These are phyloP conservation scores for Pittosporum tobira DNA, from an alignment of 129 eudicot species.

Conservation along the genomic window DNA sequence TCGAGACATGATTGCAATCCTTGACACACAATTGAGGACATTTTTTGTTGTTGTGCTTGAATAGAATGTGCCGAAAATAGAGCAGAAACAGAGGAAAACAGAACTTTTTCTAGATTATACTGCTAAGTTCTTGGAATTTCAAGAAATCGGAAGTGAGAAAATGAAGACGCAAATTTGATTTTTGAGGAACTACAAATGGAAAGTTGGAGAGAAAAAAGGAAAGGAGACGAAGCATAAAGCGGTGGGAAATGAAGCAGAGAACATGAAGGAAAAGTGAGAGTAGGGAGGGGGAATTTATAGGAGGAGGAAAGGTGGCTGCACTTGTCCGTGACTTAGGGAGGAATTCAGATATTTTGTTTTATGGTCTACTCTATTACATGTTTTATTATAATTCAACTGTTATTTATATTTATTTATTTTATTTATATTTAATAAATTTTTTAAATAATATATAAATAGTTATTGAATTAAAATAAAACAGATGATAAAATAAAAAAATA, in stretches of 20 bases:
- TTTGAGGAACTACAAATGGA: slow-evolving; percentile 12
- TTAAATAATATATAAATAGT: too few relatives aligned
- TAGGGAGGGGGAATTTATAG: slow-evolving; percentile 48
- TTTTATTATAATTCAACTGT: too few relatives aligned
- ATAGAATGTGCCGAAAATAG: slow-evolving; percentile 8
- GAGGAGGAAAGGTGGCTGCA: slow-evolving; percentile 15
- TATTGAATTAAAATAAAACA: too few relatives aligned
- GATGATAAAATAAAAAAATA: too few relatives aligned
- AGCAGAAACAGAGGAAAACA: slow-evolving; percentile 18
- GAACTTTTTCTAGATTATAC: background rate
- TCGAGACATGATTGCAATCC: slow-evolving; percentile 50
- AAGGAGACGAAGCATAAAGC: background rate
- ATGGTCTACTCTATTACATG: too few relatives aligned
- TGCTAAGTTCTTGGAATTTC: slow-evolving; percentile 11
- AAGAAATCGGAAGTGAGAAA: slow-evolving; percentile 3
- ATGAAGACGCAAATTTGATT: background rate
- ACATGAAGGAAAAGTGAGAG: slow-evolving; percentile 36
- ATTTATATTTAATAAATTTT: too few relatives aligned
- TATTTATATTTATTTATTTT: too few relatives aligned
- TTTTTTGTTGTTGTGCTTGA: slow-evolving; percentile 1
- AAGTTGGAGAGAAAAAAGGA: slow-evolving; percentile 2
- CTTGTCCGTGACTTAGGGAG: background rate
- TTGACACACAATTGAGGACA: slow-evolving; percentile 44
- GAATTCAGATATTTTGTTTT: too few relatives aligned
- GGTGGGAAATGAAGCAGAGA: slow-evolving; percentile 19